Conservation (phyloP, 345 rosid genomes). For the Pugionium cornutum region DNA sequence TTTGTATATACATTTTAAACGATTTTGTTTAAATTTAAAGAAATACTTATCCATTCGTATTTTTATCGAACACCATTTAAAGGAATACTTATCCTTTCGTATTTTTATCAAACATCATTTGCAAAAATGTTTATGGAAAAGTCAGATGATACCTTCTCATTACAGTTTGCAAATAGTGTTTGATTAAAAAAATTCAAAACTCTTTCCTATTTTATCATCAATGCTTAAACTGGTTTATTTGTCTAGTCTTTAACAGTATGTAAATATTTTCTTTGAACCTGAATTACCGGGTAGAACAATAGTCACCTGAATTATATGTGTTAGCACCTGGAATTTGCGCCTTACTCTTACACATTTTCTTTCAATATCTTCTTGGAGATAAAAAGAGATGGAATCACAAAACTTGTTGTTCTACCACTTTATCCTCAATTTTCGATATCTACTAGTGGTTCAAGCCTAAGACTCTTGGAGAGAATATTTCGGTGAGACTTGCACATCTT, state of each 20-base stretch:
- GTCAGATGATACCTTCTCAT: slow-evolving; percentile 2
- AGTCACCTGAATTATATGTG: neutral
- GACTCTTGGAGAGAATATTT: slow-evolving; percentile 91
- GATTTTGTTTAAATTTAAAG: neutral
- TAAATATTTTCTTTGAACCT: slow-evolving; percentile 3
- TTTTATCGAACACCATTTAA: neutral
- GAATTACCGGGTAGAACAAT: neutral
- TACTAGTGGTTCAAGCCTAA: slow-evolving; percentile 97
- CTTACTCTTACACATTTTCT: slow-evolving; percentile 14
- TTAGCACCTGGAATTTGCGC: neutral
- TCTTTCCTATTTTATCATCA: neutral
- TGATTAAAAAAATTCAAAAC: neutral
- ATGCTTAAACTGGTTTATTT: neutral
- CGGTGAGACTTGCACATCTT: slow-evolving; percentile 50
- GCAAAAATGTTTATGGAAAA: no score
- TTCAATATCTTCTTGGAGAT: slow-evolving; percentile 50
- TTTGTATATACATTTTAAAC: neutral
- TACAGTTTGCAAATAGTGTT: neutral
- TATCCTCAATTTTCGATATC: slow-evolving; percentile 99
- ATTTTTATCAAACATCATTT: no score
- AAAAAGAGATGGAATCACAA: slow-evolving; percentile 82
- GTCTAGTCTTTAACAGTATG: neutral
- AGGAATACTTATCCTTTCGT: neutral
- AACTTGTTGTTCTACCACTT: slow-evolving; percentile 96
- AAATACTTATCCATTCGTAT: neutral